Conservation (phyloP, 345 rosid species). For the Firmiana major region DNA sequence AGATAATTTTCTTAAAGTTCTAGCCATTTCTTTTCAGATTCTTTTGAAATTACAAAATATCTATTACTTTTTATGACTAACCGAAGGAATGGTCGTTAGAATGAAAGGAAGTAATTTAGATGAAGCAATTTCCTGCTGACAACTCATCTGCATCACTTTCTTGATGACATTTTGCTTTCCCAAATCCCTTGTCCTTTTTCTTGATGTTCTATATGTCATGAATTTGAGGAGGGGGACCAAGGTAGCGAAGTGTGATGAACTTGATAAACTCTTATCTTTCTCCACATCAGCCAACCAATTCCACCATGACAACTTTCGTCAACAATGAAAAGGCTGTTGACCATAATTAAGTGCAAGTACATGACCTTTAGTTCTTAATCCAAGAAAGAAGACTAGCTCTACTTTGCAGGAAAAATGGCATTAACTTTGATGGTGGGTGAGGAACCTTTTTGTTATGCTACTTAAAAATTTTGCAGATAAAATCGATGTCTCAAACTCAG, state of each 20-base stretch:
- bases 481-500: background rate
- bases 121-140: background rate
- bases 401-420: background rate
- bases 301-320: background rate
- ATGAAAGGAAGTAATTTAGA: background rate
- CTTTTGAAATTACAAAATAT: background rate
- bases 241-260: conserved; percentile 12
- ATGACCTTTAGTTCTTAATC: background rate
- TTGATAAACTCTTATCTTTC: conserved; percentile 42
- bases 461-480: conserved; percentile 3
- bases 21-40: background rate
- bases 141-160: background rate
- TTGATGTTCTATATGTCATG: background rate
- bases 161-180: background rate
- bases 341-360: background rate
- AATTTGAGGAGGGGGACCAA: conserved; percentile 20
- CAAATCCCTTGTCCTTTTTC: background rate
- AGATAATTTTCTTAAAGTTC: background rate
- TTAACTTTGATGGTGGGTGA: background rate
- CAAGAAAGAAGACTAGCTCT: background rate
- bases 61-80: too few species aligned
- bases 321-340: background rate
- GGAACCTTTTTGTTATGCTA: background rate
- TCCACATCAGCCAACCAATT: conserved; percentile 34
- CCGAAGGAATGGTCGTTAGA: background rate